Base-by-base conservation (phyloP, 768 basidiomycete species). In the Mycena venus region DNA sequence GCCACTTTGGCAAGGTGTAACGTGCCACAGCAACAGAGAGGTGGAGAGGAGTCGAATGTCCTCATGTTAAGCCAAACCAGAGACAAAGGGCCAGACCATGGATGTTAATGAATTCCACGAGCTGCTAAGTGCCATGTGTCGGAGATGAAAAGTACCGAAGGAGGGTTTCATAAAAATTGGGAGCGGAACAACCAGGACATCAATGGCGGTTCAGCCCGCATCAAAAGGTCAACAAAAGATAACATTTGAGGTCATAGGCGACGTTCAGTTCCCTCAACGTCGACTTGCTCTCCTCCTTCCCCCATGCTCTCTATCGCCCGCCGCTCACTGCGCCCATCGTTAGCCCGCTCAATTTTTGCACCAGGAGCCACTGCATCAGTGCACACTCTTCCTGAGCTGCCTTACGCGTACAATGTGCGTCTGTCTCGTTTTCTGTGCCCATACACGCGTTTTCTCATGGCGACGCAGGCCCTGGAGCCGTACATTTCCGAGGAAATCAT, bases 401-500 rank as follows among this genome's bases (percentile, higher is more conserved):
- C 95, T 55, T 97, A 96, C 80, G 86, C 86, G 23, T 95, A 97
- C 82, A 90, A 96, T 83, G 95, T 94, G 65, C 73, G 89, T 44
- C 44, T n/a, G 17, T 78, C 67, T 25, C 56, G 17, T 58, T 64
- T 69, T 51, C 44, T 31, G 29, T 55, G 25, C n/a, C 40, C 29
- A 23, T 29, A 62, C 25, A 72, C 56, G 55, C 49, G 49, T 73
- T 61, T 58, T 49, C 79, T 82, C 64, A 78, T n/a, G 23, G 8
- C n/a, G 79, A 23, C 56, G 78, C 79, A 68, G 71, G 95, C 96
- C 12, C 92, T 99, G 77, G 97, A 99, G 85, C 98, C 98, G 12
- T 89, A 93, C 79, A 97, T 99, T 83, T 94, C 94, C 2, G 88
- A 91, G 78, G 90, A 97, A 82, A 99, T 99, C 75, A 99, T 99